Conservation (phyloP, 371 early-diverging fungal genomes). For the Apophysomyces trapeziformis region DNA sequence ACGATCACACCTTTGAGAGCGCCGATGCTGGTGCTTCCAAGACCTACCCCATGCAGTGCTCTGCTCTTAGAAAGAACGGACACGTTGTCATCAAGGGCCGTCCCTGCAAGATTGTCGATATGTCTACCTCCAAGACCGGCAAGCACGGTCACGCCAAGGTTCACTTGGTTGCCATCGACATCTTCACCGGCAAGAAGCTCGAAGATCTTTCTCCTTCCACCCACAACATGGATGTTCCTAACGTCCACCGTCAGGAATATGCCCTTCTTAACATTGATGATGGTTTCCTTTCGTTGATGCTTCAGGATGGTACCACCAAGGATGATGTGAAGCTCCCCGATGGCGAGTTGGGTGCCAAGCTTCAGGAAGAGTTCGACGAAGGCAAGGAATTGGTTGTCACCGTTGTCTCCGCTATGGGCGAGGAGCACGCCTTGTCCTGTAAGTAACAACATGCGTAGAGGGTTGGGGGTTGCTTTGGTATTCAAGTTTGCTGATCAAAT, state of each 20-base stretch:
- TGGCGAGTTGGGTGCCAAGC: conserved; percentile 80
- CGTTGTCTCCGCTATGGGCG: conserved; percentile 92
- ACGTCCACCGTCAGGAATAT: conserved; percentile 89
- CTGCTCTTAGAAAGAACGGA: conserved; percentile 98
- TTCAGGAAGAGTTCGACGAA: conserved; percentile 76
- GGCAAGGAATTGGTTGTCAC: conserved; percentile 89
- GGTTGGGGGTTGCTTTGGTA: background rate
- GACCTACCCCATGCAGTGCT: conserved; percentile 98
- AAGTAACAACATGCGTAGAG: conserved; percentile 46
- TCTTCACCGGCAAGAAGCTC: conserved; percentile 93
- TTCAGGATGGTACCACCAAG: conserved; percentile 79
- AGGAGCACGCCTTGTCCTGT: conserved; percentile 84
- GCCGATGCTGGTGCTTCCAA: conserved; percentile 87
- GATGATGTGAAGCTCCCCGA: conserved; percentile 96
- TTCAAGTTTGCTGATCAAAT: background rate
- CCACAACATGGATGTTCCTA: conserved; percentile 99
- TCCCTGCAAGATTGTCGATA: conserved; percentile 99
- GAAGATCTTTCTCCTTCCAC: conserved; percentile 99
- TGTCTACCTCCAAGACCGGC: conserved; percentile 95
- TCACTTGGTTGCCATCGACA: conserved; percentile 93
- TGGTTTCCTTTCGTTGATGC: conserved; percentile 91
- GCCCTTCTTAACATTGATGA: conserved; percentile 89
- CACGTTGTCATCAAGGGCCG: conserved; percentile 98
- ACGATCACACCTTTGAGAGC: conserved; percentile 73
- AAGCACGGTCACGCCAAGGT: conserved; percentile 99